Evolutionary conservation across 2,329 filamentous ascomycete species (phyloP).

Genomic region (Neopestalotiopsis sp.): DNA sequence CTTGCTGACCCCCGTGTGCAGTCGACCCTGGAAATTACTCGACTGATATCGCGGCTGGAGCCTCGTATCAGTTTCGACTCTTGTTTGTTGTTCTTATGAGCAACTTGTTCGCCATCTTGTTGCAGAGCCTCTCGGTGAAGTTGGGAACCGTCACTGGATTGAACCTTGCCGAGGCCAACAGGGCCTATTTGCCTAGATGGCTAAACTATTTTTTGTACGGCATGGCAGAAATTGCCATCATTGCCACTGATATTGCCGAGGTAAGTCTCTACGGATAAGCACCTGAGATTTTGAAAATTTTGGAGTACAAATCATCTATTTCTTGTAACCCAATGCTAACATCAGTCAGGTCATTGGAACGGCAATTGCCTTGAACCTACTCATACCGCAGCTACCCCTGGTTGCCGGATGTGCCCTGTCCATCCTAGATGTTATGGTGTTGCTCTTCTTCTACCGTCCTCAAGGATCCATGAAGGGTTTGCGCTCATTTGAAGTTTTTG

Average conservation of each 20-base stretch:
- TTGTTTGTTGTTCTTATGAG: slow-evolving; percentile 72
- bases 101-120: slow-evolving; percentile 73
- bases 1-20: slow-evolving; percentile 24
- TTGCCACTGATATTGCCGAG: slow-evolving; percentile 75
- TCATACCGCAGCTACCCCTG: slow-evolving; percentile 66
- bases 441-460: slow-evolving; percentile 69
- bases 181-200: slow-evolving; percentile 69
- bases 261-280: slow-evolving; percentile 36
- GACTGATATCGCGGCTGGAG: slow-evolving; percentile 72
- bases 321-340: background rate
- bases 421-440: slow-evolving; percentile 70
- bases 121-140: slow-evolving; percentile 72
- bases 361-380: slow-evolving; percentile 71
- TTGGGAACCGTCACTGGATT: slow-evolving; percentile 72
- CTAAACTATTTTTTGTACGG: slow-evolving; percentile 65
- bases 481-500: slow-evolving; percentile 68
- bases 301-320: no score
- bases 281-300: no score
- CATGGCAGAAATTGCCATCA: slow-evolving; percentile 70
- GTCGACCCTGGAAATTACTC: slow-evolving; percentile 72
- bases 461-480: slow-evolving; percentile 63
- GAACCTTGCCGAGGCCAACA: slow-evolving; percentile 69
- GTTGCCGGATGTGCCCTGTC: slow-evolving; percentile 73
- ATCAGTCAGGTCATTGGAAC: slow-evolving; percentile 67
- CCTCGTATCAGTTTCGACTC: slow-evolving; percentile 67